phyloP scores from a whole-genome alignment of 2,329 filamentous ascomycete genomes.

The Madurella fahalii region DNA sequence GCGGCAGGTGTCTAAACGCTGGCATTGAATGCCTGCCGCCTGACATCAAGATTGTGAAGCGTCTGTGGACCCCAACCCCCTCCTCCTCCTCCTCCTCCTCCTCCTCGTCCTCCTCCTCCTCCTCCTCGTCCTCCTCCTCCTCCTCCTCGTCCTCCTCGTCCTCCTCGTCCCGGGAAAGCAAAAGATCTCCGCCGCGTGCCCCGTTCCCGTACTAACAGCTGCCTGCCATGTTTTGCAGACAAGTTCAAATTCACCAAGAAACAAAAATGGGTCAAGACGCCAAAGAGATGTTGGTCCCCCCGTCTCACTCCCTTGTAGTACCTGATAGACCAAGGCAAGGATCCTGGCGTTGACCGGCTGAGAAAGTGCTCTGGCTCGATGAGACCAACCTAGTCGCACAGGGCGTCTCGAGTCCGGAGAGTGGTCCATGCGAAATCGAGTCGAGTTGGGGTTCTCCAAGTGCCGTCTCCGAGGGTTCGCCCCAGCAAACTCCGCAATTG shows the following conservation, averaged over 20 bases:
- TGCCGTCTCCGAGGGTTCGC: conserved; percentile 1
- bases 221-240: conserved; percentile 14
- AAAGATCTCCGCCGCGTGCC: too few relatives aligned
- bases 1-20: conserved; percentile 31
- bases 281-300: conserved; percentile 25
- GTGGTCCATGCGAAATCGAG: conserved; percentile 19
- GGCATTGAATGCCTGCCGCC: conserved; percentile 28
- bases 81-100: too few relatives aligned
- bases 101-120: too few relatives aligned
- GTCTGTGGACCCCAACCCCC: conserved; percentile 8
- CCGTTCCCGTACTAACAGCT: neutral
- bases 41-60: conserved; percentile 32
- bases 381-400: conserved; percentile 22
- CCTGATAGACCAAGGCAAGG: neutral
- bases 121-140: too few relatives aligned
- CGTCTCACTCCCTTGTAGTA: neutral
- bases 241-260: conserved; percentile 29
- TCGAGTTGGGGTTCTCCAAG: conserved; percentile 3
- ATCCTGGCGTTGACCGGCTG: conserved; percentile 3
- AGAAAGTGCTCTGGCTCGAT: conserved; percentile 28
- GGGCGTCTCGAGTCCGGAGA: conserved; percentile 20
- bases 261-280: conserved; percentile 34
- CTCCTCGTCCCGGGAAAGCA: too few relatives aligned
- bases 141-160: too few relatives aligned
- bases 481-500: neutral